Percentiles rank a stretch among this genome's conserved stretches.
Evolutionary conservation across 1,284 basidiomycete species (phyloP).

Genomic region (Violaceomyces palustris): DNA sequence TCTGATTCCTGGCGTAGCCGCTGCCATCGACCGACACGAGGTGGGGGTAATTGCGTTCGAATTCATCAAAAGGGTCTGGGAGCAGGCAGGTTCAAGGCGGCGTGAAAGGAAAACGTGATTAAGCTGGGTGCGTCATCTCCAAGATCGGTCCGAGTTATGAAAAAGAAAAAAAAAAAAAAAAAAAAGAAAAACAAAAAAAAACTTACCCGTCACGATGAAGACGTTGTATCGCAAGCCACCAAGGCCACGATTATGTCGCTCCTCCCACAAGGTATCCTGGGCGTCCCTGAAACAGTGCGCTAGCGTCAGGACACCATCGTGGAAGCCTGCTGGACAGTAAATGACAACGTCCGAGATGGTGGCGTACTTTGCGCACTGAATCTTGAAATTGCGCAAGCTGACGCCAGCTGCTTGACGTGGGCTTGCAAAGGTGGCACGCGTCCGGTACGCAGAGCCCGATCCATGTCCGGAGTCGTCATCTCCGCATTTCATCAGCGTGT

Average conservation of each 20-base stretch:
- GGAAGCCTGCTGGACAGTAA: slow-evolving; percentile 59
- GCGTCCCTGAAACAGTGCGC: slow-evolving; percentile 44
- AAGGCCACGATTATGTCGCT: slow-evolving; percentile 61
- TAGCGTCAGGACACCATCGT: slow-evolving; percentile 29
- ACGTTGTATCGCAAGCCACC: slow-evolving; percentile 71
- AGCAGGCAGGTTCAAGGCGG: neutral
- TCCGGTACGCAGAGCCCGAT: slow-evolving; percentile 6
- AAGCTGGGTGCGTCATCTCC: neutral
- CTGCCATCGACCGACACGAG: slow-evolving; percentile 58
- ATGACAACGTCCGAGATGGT: slow-evolving; percentile 82
- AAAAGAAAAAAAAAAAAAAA: slow-evolving; percentile 25
- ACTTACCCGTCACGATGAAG: slow-evolving; percentile 69
- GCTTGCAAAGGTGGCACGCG: slow-evolving; percentile 17
- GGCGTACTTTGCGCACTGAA: slow-evolving; percentile 67
- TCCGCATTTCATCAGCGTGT: too few relatives aligned
- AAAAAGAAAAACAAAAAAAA: slow-evolving; percentile 14
- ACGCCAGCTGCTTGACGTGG: slow-evolving; percentile 36
- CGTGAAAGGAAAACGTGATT: neutral
- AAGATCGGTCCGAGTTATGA: too few relatives aligned
- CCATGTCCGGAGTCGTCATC: slow-evolving; percentile 3
- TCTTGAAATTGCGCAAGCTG: slow-evolving; percentile 46
- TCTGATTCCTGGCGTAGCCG: slow-evolving; percentile 55
- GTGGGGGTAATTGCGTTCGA: slow-evolving; percentile 57
- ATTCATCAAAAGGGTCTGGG: slow-evolving; percentile 59
- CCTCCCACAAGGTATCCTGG: slow-evolving; percentile 33